Conservation (phyloP, 2,329 filamentous ascomycete species). For the Epicoccum sorghinum region DNA sequence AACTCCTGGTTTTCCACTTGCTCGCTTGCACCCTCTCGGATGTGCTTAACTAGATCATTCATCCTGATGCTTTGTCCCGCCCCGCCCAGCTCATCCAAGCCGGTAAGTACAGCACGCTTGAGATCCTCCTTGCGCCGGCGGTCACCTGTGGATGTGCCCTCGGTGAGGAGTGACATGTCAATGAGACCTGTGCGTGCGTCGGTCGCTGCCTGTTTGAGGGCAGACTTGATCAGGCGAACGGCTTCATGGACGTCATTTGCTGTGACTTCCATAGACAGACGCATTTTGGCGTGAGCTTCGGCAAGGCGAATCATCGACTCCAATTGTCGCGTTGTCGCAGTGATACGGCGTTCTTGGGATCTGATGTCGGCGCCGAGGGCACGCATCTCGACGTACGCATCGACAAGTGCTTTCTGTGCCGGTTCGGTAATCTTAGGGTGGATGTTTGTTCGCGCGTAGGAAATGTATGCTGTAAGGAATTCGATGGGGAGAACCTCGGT, state of each 20-base stretch:
- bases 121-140: slow-evolving; percentile 81
- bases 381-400: slow-evolving; percentile 92
- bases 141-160: slow-evolving; percentile 91
- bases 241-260: slow-evolving; percentile 86
- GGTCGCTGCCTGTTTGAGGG: slow-evolving; percentile 96
- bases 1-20: slow-evolving; percentile 81
- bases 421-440: slow-evolving; percentile 81
- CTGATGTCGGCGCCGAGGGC: slow-evolving; percentile 77
- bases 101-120: slow-evolving; percentile 74
- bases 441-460: slow-evolving; percentile 85
- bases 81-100: slow-evolving; percentile 76
- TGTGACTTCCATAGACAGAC: slow-evolving; percentile 76
- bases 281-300: slow-evolving; percentile 98
- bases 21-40: slow-evolving; percentile 64
- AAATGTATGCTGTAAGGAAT: slow-evolving; percentile 96
- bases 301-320: slow-evolving; percentile 98
- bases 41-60: slow-evolving; percentile 74
- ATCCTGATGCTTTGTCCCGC: slow-evolving; percentile 72
- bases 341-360: slow-evolving; percentile 91
- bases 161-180: slow-evolving; percentile 93
- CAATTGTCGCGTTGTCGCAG: slow-evolving; percentile 92
- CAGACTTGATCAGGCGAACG: slow-evolving; percentile 88
- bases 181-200: slow-evolving; percentile 89
- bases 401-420: slow-evolving; percentile 82
- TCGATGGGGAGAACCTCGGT: slow-evolving; percentile 85